Conservation (phyloP, 345 rosid species). For the Melaleuca quinquenervia region DNA sequence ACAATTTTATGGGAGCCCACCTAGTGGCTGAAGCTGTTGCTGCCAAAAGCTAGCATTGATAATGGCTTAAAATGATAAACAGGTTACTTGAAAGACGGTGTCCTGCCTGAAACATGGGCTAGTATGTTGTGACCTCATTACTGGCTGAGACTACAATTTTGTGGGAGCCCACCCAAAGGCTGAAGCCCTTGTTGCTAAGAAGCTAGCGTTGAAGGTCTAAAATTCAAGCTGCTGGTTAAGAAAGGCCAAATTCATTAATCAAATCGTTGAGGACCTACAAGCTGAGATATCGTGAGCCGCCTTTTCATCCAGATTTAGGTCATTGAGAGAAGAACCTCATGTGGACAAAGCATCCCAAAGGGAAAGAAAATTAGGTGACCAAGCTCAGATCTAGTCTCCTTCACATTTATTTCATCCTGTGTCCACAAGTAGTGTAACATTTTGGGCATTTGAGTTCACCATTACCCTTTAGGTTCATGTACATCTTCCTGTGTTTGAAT, state of each 20-base stretch:
- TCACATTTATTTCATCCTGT: neutral
- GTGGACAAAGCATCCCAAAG: neutral
- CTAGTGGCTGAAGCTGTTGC: conserved; percentile 90
- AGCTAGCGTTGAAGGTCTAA: conserved; percentile 46
- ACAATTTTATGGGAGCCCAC: conserved; percentile 70
- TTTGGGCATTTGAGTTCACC: neutral
- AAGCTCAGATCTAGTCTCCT: neutral
- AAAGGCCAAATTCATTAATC: neutral
- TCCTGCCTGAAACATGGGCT: conserved; percentile 98
- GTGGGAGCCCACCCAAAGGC: conserved; percentile 79
- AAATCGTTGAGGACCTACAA: neutral
- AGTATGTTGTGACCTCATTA: conserved; percentile 63
- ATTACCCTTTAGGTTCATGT: neutral
- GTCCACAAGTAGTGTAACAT: neutral
- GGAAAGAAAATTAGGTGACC: neutral
- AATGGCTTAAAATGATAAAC: neutral
- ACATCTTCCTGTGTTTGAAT: neutral
- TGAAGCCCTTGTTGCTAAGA: conserved; percentile 85
- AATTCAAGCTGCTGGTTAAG: neutral
- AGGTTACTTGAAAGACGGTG: conserved; percentile 93
- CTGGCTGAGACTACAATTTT: conserved; percentile 73
- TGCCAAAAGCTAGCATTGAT: conserved; percentile 45
- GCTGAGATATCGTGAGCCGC: neutral
- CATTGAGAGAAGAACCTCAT: neutral
- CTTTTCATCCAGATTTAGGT: neutral